Conservation (phyloP, 768 basidiomycete species). For the Dentipellis sp. region DNA sequence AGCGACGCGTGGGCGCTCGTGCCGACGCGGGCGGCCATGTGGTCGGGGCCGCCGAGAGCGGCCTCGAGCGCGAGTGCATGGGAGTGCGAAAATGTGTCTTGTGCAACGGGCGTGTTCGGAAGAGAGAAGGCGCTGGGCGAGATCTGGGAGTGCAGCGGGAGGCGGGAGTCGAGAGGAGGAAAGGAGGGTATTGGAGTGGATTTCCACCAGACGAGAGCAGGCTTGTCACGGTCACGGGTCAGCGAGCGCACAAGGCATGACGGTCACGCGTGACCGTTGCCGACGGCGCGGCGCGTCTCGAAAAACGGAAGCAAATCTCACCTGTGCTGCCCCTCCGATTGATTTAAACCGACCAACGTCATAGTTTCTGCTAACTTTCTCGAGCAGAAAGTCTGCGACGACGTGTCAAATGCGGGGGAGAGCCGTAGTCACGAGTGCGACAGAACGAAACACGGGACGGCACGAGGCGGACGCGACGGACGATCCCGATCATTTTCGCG, state of each 20-base stretch:
- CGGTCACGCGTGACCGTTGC: neutral
- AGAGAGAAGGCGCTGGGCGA: conserved; percentile 58
- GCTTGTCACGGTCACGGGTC: conserved; percentile 22
- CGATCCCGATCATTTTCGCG: conserved; percentile 14
- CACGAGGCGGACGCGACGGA: neutral
- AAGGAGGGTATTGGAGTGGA: conserved; percentile 65
- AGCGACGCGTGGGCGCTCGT: conserved; percentile 63
- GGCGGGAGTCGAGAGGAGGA: conserved; percentile 60
- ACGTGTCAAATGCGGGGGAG: conserved; percentile 12
- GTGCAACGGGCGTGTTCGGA: conserved; percentile 64
- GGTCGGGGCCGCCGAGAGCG: conserved; percentile 68
- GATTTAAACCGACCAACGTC: conserved; percentile 66
- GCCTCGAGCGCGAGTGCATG: conserved; percentile 71
- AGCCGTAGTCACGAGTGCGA: neutral
- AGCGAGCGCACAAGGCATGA: neutral
- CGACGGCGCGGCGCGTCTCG: neutral
- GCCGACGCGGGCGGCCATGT: conserved; percentile 69
- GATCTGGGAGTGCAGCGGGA: conserved; percentile 64
- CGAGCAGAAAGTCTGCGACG: conserved; percentile 56
- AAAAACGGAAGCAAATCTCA: conserved; percentile 10
- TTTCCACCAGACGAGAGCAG: conserved; percentile 85
- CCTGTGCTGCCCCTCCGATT: conserved; percentile 75
- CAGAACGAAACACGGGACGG: neutral
- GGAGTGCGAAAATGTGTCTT: conserved; percentile 74
- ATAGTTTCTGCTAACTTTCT: conserved; percentile 61